A percentile compares a stretch with the other conserved stretches of the same genome.
phyloP scores from a whole-genome alignment of 176 grass and related monocot species.

The Raddia guianensis region DNA sequence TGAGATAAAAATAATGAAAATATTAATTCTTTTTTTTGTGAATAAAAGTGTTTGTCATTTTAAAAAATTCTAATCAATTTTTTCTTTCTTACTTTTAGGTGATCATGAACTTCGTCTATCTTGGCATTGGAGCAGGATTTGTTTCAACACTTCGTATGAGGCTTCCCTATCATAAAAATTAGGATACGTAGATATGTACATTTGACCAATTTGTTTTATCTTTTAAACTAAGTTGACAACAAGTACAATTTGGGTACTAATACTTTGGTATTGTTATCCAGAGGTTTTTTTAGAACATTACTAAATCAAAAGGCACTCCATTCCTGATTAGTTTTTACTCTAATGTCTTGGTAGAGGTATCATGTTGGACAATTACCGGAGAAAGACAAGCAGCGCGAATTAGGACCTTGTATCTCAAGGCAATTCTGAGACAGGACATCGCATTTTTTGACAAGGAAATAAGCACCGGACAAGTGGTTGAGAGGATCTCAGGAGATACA shows the following conservation, averaged over 20 bases:
- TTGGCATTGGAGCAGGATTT: constrained; percentile 68
- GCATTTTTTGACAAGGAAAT: constrained; percentile 33
- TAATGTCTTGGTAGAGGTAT: constrained; percentile 36
- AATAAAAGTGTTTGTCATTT: background rate
- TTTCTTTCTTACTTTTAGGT: constrained; percentile 48
- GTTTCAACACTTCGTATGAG: constrained; percentile 67
- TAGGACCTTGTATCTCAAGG: constrained; percentile 45
- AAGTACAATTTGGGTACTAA: background rate
- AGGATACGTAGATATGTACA: background rate
- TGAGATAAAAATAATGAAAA: background rate
- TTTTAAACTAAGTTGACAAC: background rate
- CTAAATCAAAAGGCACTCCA: background rate
- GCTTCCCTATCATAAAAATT: background rate
- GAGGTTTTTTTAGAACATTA: background rate
- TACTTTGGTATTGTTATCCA: background rate
- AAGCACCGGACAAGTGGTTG: constrained; percentile 22
- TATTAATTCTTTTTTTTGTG: background rate
- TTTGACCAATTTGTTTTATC: background rate
- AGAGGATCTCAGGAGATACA: constrained; percentile 23
- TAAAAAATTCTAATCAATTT: background rate
- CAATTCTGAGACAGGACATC: constrained; percentile 55
- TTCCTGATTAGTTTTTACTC: background rate
- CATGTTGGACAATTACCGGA: constrained; percentile 63
- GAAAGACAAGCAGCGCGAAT: constrained; percentile 51
- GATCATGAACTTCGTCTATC: constrained; percentile 74